These are phyloP conservation scores for Cyathus striatus DNA, from an alignment of 768 basidiomycete species.

Conservation along the genomic window DNA sequence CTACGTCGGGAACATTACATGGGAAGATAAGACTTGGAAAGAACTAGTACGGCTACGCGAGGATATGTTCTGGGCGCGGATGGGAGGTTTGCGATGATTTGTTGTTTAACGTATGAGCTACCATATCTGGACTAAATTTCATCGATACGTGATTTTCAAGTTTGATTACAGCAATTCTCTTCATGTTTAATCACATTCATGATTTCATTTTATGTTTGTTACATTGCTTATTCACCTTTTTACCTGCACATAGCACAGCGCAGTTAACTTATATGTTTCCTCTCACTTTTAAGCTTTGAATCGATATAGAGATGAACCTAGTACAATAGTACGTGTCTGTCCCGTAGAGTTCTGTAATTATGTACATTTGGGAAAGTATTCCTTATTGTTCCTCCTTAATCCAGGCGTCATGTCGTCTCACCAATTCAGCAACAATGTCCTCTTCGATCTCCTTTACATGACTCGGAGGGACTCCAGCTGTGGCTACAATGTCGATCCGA, in stretches of 20 bases:
- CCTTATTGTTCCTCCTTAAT: conserved; percentile 26
- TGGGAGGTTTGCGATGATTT: conserved; percentile 44
- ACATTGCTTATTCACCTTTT: background rate
- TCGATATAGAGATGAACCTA: no score
- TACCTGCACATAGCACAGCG: background rate
- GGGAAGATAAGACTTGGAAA: conserved; percentile 87
- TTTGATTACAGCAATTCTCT: no score
- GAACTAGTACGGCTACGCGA: conserved; percentile 69
- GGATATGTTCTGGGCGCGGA: conserved; percentile 83
- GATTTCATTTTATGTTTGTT: background rate
- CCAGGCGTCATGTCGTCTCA: conserved; percentile 72
- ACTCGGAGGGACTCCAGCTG: conserved; percentile 25
- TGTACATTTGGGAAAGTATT: background rate
- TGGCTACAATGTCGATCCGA: conserved; percentile 42
- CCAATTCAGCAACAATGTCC: conserved; percentile 76
- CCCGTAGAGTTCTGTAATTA: background rate
- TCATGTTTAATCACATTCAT: no score
- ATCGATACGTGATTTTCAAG: no score
- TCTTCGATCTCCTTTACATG: conserved; percentile 85
- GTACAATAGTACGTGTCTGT: background rate
- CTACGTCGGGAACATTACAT: conserved; percentile 63
- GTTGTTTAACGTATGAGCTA: no score
- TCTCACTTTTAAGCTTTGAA: no score
- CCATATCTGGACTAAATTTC: no score
- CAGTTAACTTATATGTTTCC: background rate